Evolutionary conservation across 257 asterid species (phyloP).

Genomic region (Henckelia pumila): DNA sequence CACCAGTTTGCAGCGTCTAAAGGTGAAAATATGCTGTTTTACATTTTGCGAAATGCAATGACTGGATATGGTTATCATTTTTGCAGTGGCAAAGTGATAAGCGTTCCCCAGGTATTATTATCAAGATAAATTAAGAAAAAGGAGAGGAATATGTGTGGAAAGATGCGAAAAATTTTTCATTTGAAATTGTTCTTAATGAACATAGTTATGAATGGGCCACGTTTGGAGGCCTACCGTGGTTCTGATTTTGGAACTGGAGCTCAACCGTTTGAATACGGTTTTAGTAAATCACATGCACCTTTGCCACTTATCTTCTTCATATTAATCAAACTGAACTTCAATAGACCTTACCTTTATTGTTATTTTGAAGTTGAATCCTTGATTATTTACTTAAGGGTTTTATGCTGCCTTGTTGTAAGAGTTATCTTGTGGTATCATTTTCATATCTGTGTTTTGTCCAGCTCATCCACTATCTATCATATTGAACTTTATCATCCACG

Average conservation of each 20-base stretch:
- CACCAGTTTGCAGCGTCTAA: conserved; percentile 91
- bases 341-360: not conserved
- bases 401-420: conserved; percentile 11
- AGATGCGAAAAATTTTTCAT: not conserved
- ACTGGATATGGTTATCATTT: not conserved
- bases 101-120: too few species aligned
- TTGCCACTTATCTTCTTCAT: not conserved
- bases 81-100: not conserved
- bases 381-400: too few species aligned
- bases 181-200: too few species aligned
- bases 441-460: not conserved
- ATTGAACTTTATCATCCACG: not conserved
- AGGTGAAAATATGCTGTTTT: conserved; percentile 44
- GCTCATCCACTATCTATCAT: not conserved
- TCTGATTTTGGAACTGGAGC: not conserved
- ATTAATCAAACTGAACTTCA: conserved; percentile 1
- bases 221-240: not conserved
- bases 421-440: not conserved
- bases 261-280: not conserved
- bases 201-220: not conserved
- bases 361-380: too few species aligned
- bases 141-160: too few species aligned
- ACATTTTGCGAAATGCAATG: conserved; percentile 12
- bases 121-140: too few species aligned
- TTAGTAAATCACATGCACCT: not conserved